Percentiles rank a stretch among this genome's conserved stretches.
Conservation (phyloP, 2,329 filamentous ascomycete genomes). For the Neonectria faginata region DNA sequence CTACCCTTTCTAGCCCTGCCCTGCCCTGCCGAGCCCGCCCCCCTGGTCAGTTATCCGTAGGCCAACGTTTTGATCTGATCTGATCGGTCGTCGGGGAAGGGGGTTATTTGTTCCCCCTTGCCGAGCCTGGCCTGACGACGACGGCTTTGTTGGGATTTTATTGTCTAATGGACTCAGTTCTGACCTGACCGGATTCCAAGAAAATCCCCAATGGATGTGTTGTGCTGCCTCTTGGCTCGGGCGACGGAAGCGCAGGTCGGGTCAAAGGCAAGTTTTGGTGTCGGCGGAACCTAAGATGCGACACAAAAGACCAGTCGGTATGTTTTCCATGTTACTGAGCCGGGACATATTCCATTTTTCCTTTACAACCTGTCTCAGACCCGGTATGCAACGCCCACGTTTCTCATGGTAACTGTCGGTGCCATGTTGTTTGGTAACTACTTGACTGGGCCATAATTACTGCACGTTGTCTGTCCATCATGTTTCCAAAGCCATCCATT, state of each 20-base stretch:
- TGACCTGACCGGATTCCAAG: conserved; percentile 21
- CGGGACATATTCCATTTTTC: not conserved
- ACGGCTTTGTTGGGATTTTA: conserved; percentile 25
- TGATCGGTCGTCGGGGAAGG: conserved; percentile 14
- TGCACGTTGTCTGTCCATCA: conserved; percentile 7
- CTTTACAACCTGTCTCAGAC: not conserved
- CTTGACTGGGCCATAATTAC: not conserved
- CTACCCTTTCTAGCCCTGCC: conserved; percentile 21
- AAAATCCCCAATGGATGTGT: conserved; percentile 31
- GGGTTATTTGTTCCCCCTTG: conserved; percentile 11
- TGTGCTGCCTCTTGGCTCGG: not conserved
- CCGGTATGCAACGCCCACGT: not conserved
- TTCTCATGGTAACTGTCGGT: conserved; percentile 1
- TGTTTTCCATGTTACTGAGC: not conserved
- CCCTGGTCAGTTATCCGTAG: conserved; percentile 11
- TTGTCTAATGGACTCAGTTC: conserved; percentile 21
- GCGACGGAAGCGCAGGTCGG: not conserved
- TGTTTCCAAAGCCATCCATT: conserved; percentile 15
- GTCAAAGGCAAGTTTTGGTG: not conserved
- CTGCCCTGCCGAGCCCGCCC: conserved; percentile 23
- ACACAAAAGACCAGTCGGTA: not conserved
- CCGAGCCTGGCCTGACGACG: conserved; percentile 21
- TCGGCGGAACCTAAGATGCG: not conserved
- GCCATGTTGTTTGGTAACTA: not conserved
- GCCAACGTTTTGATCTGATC: conserved; percentile 24